Conservation (phyloP, 2,329 filamentous ascomycete species). For the Emergomyces orientalis region DNA sequence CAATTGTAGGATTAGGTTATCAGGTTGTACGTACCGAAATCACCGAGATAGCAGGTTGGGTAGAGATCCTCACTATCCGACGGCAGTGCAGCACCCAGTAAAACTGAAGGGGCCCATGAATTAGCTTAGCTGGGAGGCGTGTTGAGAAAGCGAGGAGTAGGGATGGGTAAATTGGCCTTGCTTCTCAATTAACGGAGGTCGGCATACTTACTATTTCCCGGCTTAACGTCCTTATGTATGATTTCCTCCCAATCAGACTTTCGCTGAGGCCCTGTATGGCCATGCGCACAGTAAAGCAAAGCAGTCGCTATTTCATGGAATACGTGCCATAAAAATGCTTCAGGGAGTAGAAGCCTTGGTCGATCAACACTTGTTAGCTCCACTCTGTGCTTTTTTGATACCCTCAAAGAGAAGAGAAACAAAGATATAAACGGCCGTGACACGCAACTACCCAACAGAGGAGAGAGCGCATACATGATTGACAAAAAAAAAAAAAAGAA, state of each 20-base stretch:
- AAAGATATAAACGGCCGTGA: neutral
- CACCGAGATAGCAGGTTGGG: slow-evolving; percentile 9
- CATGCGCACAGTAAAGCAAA: slow-evolving; percentile 11
- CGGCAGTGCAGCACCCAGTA: slow-evolving; percentile 5
- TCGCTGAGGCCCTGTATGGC: neutral
- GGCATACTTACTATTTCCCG: slow-evolving; percentile 10
- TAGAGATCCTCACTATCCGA: slow-evolving; percentile 9
- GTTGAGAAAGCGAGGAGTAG: neutral
- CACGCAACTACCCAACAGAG: neutral
- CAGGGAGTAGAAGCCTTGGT: slow-evolving; percentile 8
- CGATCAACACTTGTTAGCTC: neutral
- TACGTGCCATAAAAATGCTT: slow-evolving; percentile 13
- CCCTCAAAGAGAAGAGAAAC: neutral
- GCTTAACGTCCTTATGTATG: slow-evolving; percentile 11
- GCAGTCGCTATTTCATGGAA: slow-evolving; percentile 10
- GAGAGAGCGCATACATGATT: neutral
- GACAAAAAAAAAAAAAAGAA: neutral
- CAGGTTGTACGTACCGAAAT: slow-evolving; percentile 7
- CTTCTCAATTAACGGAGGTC: neutral
- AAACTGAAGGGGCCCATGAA: slow-evolving; percentile 1
- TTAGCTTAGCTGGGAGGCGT: neutral
- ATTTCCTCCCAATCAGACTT: slow-evolving; percentile 13
- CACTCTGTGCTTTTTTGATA: neutral
- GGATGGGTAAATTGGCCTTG: neutral
- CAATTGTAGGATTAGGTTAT: neutral